These are phyloP conservation scores for Epicoccum nigrum DNA, from an alignment of 2,329 filamentous ascomycete genomes.

Conservation along the genomic window DNA sequence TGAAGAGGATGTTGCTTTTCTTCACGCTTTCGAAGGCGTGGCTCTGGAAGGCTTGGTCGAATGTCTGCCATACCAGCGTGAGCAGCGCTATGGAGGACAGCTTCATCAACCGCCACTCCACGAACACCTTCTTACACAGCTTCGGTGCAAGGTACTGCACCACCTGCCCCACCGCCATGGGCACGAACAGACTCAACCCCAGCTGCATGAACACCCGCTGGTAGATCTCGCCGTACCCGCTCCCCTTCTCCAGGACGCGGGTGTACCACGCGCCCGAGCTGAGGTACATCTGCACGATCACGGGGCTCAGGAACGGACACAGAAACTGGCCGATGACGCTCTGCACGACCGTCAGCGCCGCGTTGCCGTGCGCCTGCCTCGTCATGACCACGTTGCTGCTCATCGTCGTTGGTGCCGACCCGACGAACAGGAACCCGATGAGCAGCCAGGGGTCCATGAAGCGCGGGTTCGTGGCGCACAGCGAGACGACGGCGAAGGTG, in stretches of 20 bases:
- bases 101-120: slow-evolving; percentile 55
- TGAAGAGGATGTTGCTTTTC: slow-evolving; percentile 67
- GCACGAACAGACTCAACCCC: slow-evolving; percentile 69
- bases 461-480: slow-evolving; percentile 55
- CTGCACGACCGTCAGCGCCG: slow-evolving; percentile 59
- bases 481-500: slow-evolving; percentile 62
- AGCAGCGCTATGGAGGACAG: slow-evolving; percentile 52
- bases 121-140: slow-evolving; percentile 60
- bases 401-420: slow-evolving; percentile 75
- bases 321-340: slow-evolving; percentile 73
- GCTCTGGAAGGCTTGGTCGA: slow-evolving; percentile 69
- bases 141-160: slow-evolving; percentile 63
- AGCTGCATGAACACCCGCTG: slow-evolving; percentile 70
- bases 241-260: slow-evolving; percentile 59
- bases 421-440: slow-evolving; percentile 69
- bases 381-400: slow-evolving; percentile 78
- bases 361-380: slow-evolving; percentile 68
- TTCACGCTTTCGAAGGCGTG: slow-evolving; percentile 65
- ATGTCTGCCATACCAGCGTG: slow-evolving; percentile 68
- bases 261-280: slow-evolving; percentile 61
- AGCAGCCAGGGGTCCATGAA: slow-evolving; percentile 69
- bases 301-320: slow-evolving; percentile 70
- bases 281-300: slow-evolving; percentile 67
- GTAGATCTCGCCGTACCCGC: slow-evolving; percentile 67
- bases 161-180: slow-evolving; percentile 66